Conservation (phyloP, 768 basidiomycete species). For the Gautieria morchelliformis region DNA sequence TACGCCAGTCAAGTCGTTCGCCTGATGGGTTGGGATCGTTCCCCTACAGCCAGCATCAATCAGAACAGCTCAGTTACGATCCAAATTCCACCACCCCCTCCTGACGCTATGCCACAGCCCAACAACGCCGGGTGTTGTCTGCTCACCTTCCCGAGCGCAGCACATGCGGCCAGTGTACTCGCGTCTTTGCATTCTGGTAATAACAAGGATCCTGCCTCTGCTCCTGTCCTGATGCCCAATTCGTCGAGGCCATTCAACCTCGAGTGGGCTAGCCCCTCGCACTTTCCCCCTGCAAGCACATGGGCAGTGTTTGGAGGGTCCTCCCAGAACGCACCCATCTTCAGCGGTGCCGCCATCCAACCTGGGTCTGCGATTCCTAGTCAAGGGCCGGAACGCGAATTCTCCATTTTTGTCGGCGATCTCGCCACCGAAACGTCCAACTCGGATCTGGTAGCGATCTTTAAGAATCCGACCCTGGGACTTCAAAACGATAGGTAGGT, state of each 20-base stretch:
- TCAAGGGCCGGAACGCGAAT: constrained; percentile 63
- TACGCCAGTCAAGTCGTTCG: constrained; percentile 83
- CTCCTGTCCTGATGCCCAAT: constrained; percentile 67
- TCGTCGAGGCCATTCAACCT: constrained; percentile 73
- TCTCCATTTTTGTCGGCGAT: constrained; percentile 92
- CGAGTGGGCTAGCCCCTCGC: constrained; percentile 48
- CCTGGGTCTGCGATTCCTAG: constrained; percentile 16
- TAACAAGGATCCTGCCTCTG: constrained; percentile 23
- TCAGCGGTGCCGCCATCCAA: neutral
- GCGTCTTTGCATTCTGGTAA: constrained; percentile 44
- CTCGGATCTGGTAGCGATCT: constrained; percentile 89
- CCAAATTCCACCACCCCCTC: constrained; percentile 55
- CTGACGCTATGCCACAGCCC: constrained; percentile 48
- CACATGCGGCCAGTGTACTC: constrained; percentile 62
- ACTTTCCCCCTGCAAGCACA: constrained; percentile 18
- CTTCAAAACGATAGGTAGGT: constrained; percentile 56
- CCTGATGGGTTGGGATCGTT: constrained; percentile 79
- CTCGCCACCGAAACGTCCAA: constrained; percentile 89
- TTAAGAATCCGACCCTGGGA: constrained; percentile 81
- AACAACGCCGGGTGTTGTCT: constrained; percentile 88
- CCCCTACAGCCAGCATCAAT: constrained; percentile 4
- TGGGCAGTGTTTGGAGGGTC: constrained; percentile 27
- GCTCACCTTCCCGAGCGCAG: constrained; percentile 70
- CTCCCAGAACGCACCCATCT: constrained; percentile 10
- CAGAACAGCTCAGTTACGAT: constrained; percentile 33